Conservation (phyloP, 805 yeast species). For the Wickerhamomyces canadensis region DNA sequence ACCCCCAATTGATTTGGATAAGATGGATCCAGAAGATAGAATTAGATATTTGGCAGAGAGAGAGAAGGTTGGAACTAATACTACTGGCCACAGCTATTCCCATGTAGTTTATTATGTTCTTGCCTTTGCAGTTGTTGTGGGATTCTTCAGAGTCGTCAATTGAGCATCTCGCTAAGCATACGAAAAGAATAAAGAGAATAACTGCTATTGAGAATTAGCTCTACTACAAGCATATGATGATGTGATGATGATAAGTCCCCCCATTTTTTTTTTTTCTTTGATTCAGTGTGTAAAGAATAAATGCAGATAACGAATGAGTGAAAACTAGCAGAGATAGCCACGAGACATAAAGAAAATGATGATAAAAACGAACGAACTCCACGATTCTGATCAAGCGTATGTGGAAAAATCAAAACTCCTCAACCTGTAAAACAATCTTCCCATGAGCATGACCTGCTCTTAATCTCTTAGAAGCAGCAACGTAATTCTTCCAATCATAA, state of each 20-base stretch:
- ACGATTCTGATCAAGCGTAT: too few relatives aligned
- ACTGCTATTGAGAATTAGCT: too few relatives aligned
- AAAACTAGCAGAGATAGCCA: too few relatives aligned
- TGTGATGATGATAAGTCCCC: too few relatives aligned
- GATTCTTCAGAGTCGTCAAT: constrained; percentile 17
- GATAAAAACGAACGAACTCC: too few relatives aligned
- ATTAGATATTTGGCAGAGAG: constrained; percentile 37
- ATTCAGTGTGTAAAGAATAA: too few relatives aligned
- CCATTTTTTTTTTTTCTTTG: background rate
- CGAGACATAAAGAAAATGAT: too few relatives aligned
- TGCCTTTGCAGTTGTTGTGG: constrained; percentile 27
- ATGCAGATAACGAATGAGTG: too few relatives aligned
- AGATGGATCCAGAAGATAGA: constrained; percentile 55
- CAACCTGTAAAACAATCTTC: constrained; percentile 53
- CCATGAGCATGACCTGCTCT: constrained; percentile 55
- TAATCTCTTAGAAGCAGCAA: constrained; percentile 50
- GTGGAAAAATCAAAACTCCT: constrained; percentile 26
- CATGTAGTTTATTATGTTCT: constrained; percentile 26
- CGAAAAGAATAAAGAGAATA: constrained; percentile 1
- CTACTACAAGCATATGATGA: too few relatives aligned
- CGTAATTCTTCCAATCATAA: constrained; percentile 48
- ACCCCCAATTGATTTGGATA: constrained; percentile 36
- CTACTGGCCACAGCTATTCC: constrained; percentile 2
- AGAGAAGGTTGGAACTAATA: constrained; percentile 5
- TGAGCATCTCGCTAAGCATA: too few relatives aligned